Evolutionary conservation across 352 stramenopile species (phyloP), one percentile per base, ranked within the genome.

Genomic region (Phytophthora ohioensis): DNA sequence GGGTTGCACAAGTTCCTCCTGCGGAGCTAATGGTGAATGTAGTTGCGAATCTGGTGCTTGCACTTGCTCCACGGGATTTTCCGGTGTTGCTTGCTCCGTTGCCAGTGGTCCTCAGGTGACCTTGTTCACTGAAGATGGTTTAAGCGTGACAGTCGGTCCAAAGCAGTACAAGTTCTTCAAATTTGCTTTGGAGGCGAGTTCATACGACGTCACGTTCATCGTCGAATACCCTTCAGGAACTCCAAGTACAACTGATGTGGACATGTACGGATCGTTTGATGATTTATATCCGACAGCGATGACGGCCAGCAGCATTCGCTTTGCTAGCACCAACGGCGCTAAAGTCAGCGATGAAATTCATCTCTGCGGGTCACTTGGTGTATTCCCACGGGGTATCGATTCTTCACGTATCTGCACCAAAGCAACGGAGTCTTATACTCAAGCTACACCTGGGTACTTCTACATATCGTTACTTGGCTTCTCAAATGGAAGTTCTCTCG

Each of bases 151-250:
- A 7, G 55, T 93, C 27, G 15, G 17, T 0, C 61, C 71, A 13
- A 94, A 94, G 41, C 75, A 80, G 47, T 93, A 93, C 65, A 75
- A 79, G 49, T 94, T 91, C 58, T 94, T 90, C 66, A 84, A 83
- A 51, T 87, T 93, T 46, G 71, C 73, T 21, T 69, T 93, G 27
- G 58, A 71, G 0, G 77, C 87, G 5, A 92, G 82, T 30, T 82
- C 85, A 7, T 93, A 87, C 47, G 87, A 94, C 55, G 67, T 92
- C 43, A 90, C 85, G 10, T 88, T 92, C 17, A 57, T 90, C 10
- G 56, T 90, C 6, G 59, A 75, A 4, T 90, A 87, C 51, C 48
- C 66, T 4, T 61, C 53, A 9, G 65, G 58, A 3, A 43, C 45
- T 11, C 42, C 42, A 9, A 46, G 17, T 7, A 55, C 48, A 15